Evolutionary conservation across 75 land plant species (phyloP).

Genomic region (Adiantum capillusveneris): DNA sequence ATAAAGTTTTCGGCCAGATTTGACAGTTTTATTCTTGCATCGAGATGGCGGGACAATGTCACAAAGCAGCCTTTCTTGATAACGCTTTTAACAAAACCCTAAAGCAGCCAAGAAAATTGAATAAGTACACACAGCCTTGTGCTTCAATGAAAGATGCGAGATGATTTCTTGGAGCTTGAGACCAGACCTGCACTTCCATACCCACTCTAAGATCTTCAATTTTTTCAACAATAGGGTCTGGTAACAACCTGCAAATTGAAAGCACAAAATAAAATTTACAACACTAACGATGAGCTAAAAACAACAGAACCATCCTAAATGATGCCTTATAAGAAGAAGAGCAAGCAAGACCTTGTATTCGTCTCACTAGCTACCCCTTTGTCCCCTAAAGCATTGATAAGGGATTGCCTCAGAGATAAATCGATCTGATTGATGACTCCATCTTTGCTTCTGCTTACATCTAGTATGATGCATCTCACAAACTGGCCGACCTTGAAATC

Average conservation of each 20-base stretch:
- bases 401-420: constrained; percentile 53
- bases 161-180: no score
- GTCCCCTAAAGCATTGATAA: constrained; percentile 4
- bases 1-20: constrained; percentile 63
- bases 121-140: background rate
- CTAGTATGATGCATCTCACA: constrained; percentile 73
- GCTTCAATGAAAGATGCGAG: no score
- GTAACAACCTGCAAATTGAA: no score
- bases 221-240: constrained; percentile 21
- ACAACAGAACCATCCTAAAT: no score
- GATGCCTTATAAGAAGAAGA: no score
- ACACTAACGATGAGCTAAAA: no score
- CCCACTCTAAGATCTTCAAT: constrained; percentile 49
- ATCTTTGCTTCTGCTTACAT: constrained; percentile 27
- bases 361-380: constrained; percentile 9
- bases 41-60: constrained; percentile 60
- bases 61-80: constrained; percentile 77
- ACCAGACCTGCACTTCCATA: constrained; percentile 58
- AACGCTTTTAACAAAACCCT: constrained; percentile 91
- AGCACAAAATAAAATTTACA: no score
- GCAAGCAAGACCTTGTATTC: constrained; percentile 52
- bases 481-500: constrained; percentile 67
- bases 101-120: constrained; percentile 1
- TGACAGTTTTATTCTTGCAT: constrained; percentile 71
- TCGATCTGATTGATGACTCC: constrained; percentile 46